Evolutionary conservation across 2,329 filamentous ascomycete species (phyloP).

Genomic region (Plenodomus biglobosus): DNA sequence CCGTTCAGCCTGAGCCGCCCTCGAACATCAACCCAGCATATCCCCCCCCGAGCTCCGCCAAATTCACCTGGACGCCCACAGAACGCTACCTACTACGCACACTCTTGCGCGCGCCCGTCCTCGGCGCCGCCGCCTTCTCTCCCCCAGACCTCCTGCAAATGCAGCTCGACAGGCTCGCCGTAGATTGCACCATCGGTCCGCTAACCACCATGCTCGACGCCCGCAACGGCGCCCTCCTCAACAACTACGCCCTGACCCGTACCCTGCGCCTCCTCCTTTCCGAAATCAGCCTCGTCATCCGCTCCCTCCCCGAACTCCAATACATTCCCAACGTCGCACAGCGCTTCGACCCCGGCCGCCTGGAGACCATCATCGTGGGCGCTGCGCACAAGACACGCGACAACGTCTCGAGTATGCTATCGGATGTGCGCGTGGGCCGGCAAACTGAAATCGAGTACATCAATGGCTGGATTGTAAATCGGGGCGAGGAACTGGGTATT

Average conservation of each 20-base stretch:
- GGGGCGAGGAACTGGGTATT: slow-evolving; percentile 73
- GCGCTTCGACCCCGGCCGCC: slow-evolving; percentile 62
- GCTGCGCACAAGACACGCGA: slow-evolving; percentile 58
- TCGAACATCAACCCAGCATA: slow-evolving; percentile 19
- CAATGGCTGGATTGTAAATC: slow-evolving; percentile 81
- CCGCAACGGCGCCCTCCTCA: slow-evolving; percentile 69
- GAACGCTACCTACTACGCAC: slow-evolving; percentile 65
- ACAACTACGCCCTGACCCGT: slow-evolving; percentile 65
- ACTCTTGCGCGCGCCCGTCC: slow-evolving; percentile 62
- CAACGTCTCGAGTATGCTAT: slow-evolving; percentile 68
- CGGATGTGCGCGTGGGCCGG: slow-evolving; percentile 61
- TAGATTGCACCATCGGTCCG: slow-evolving; percentile 76
- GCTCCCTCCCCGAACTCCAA: slow-evolving; percentile 71
- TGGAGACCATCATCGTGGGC: slow-evolving; percentile 61
- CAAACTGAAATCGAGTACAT: slow-evolving; percentile 79
- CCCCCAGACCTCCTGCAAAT: slow-evolving; percentile 65
- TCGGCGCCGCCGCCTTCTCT: slow-evolving; percentile 62
- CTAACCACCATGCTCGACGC: slow-evolving; percentile 78
- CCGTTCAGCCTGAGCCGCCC: slow-evolving; percentile 9
- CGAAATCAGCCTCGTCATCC: slow-evolving; percentile 74
- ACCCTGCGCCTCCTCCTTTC: slow-evolving; percentile 70
- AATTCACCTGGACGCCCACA: slow-evolving; percentile 43
- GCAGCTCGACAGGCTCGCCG: slow-evolving; percentile 78
- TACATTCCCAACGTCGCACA: slow-evolving; percentile 60
- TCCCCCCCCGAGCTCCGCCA: slow-evolving; percentile 15